Base-by-base conservation (phyloP, 441 rosid genomes). In the Isatis lusitanica region DNA sequence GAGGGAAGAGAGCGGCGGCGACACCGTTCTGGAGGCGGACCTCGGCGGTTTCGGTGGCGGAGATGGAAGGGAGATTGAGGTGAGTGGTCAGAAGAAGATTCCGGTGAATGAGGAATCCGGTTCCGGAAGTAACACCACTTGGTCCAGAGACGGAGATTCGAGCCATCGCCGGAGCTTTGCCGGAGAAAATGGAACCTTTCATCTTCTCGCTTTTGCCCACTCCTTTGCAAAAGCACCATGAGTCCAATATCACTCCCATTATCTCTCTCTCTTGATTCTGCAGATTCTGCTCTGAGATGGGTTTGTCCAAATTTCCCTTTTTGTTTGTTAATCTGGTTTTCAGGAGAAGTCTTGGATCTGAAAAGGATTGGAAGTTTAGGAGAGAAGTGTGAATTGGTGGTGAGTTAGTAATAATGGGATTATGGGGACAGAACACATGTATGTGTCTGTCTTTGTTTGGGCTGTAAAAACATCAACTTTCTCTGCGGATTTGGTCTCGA, bases 141-240 rank as follows among this genome's bases (percentile, higher is more conserved):
- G 80, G 65, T 33, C 72, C 82, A 21, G 82, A 55, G 68, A 82
- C 83, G 39, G 84, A 83, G 83, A 92, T 84, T 64, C 74, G 78
- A 66, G 86, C 94, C 85, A 92, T 77, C 5, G 97, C 93, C 30
- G 86, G 79, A 80, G 85, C 77, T 82, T 92, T 94, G 9, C 86
- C 83, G 47, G 98, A 79, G 68, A 88, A 90, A 74, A 94, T 83
- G 71, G 94, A 74, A 47, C 86, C 96, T 76, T 92, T 92, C 90
- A 85, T 88, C 74, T 69, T 94, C 89, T 94, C 94, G 2, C 88
- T 85, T 86, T 83, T 92, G 77, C 94, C 84, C 8, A 90, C 87
- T 60, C 99, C 97, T 74, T 90, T 94, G 75, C 99, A 94, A 70
- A 94, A 94, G 75, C 98, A 94, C 93, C 92, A 91, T 0, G 96